These are phyloP conservation scores for Boletus sensibilis DNA, from an alignment of 768 basidiomycete genomes.

Conservation along the genomic window DNA sequence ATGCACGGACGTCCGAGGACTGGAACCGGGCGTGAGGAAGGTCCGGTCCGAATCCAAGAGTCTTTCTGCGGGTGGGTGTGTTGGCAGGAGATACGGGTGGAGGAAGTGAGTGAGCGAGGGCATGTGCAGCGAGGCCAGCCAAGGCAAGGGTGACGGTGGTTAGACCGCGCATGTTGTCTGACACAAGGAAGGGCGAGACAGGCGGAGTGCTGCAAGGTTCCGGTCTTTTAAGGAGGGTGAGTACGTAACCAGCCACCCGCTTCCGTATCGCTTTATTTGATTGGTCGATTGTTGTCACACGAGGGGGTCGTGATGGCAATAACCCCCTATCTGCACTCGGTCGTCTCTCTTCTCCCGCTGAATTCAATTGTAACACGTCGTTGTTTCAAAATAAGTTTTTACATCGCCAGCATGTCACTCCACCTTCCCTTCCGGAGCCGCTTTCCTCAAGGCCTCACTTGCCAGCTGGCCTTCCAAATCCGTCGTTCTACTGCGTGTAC, in stretches of 20 bases:
- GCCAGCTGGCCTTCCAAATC: slow-evolving; percentile 5
- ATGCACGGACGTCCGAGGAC: slow-evolving; percentile 38
- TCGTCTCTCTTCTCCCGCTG: not conserved
- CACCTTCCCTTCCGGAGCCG: not conserved
- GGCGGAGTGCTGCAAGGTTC: not conserved
- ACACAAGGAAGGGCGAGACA: not conserved
- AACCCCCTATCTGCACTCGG: slow-evolving; percentile 9
- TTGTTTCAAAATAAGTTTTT: too few relatives aligned
- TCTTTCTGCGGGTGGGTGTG: slow-evolving; percentile 56
- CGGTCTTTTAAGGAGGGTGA: slow-evolving; percentile 14
- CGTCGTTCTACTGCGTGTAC: not conserved
- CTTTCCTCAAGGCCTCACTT: not conserved
- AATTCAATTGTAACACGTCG: too few relatives aligned
- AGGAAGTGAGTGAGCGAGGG: slow-evolving; percentile 43
- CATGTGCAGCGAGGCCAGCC: slow-evolving; percentile 57
- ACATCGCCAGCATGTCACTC: not conserved
- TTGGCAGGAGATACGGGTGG: slow-evolving; percentile 4
- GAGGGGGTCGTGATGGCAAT: slow-evolving; percentile 15
- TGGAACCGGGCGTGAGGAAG: slow-evolving; percentile 71
- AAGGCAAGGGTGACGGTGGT: slow-evolving; percentile 60
- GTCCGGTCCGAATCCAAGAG: slow-evolving; percentile 84
- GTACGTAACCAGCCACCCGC: slow-evolving; percentile 21
- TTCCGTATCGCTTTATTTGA: slow-evolving; percentile 3
- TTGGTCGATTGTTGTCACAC: slow-evolving; percentile 24
- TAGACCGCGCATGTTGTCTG: slow-evolving; percentile 56